Conservation (phyloP, 2,329 filamentous ascomycete species). For the Xylaria sp. region DNA sequence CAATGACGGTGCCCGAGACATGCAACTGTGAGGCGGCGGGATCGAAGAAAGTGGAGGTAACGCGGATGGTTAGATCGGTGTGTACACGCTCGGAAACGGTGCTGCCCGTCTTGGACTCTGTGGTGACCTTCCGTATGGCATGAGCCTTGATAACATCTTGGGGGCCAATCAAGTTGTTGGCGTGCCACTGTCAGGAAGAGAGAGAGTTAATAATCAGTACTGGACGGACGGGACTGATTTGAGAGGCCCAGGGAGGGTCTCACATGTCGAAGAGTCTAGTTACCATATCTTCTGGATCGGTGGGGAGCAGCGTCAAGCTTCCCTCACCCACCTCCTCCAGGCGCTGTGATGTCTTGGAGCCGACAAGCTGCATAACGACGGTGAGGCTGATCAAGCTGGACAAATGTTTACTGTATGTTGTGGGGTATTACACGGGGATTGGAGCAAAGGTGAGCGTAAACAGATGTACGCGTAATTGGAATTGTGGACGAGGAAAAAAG, state of each 20-base stretch:
- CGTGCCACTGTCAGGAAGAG: conserved; percentile 59
- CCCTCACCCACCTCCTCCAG: conserved; percentile 54
- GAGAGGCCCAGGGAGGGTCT: conserved; percentile 1
- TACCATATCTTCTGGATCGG: conserved; percentile 57
- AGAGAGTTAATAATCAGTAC: conserved; percentile 17
- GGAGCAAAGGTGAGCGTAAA: background rate
- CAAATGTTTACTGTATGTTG: background rate
- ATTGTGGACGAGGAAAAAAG: background rate
- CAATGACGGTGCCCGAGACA: conserved; percentile 64
- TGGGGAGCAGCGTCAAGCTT: conserved; percentile 54
- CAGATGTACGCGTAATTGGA: background rate
- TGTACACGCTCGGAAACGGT: conserved; percentile 63
- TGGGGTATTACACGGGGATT: background rate
- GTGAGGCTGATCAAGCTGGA: background rate
- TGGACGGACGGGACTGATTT: background rate
- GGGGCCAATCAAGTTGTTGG: conserved; percentile 67
- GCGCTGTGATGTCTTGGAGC: conserved; percentile 51
- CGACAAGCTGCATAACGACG: conserved; percentile 53
- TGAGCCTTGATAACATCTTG: conserved; percentile 65
- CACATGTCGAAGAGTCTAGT: conserved; percentile 17
- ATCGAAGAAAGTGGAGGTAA: conserved; percentile 69
- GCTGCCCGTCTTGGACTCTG: conserved; percentile 58
- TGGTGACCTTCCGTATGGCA: conserved; percentile 65
- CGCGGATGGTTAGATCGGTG: conserved; percentile 66
- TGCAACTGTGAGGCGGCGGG: conserved; percentile 64